phyloP scores from a whole-genome alignment of 148 eudicot species.

The Dysphania ambrosioides region DNA sequence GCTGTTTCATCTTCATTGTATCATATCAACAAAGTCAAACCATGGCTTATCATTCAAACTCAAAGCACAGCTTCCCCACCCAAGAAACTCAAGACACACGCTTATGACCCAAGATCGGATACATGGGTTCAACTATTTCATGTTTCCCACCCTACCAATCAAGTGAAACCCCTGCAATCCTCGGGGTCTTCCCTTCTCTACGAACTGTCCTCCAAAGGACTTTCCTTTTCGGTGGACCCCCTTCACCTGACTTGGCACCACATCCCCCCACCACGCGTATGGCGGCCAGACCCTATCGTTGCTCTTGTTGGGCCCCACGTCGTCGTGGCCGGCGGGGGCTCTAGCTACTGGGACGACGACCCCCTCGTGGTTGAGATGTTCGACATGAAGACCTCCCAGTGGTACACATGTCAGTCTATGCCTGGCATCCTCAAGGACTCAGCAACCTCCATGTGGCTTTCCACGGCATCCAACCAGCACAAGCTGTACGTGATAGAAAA shows the following conservation, averaged over 20 bases:
- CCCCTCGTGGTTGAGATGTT: conserved; percentile 55
- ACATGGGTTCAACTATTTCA: conserved; percentile 39
- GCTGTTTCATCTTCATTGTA: conserved; percentile 45
- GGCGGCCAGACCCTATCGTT: conserved; percentile 64
- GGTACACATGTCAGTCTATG: conserved; percentile 52
- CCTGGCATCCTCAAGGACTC: conserved; percentile 46
- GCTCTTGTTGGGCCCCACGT: conserved; percentile 43
- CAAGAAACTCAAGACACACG: conserved; percentile 27
- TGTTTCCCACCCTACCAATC: neutral
- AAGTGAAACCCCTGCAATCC: conserved; percentile 30
- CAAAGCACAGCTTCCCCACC: conserved; percentile 25
- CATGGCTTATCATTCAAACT: conserved; percentile 62
- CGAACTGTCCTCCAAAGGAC: conserved; percentile 25
- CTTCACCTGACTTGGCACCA: conserved; percentile 50
- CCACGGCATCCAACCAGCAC: conserved; percentile 34
- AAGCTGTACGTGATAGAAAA: conserved; percentile 44
- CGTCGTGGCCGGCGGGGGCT: conserved; percentile 53
- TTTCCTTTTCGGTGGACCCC: conserved; percentile 52
- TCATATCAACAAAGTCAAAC: conserved; percentile 31
- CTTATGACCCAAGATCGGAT: conserved; percentile 58
- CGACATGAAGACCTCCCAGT: conserved; percentile 35
- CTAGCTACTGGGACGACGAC: conserved; percentile 48
- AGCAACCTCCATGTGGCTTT: conserved; percentile 53
- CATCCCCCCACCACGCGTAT: conserved; percentile 35
- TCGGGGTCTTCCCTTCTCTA: conserved; percentile 44